Conservation (phyloP, 495 filamentous ascomycete species). For the Staphylotrichum longicolle region DNA sequence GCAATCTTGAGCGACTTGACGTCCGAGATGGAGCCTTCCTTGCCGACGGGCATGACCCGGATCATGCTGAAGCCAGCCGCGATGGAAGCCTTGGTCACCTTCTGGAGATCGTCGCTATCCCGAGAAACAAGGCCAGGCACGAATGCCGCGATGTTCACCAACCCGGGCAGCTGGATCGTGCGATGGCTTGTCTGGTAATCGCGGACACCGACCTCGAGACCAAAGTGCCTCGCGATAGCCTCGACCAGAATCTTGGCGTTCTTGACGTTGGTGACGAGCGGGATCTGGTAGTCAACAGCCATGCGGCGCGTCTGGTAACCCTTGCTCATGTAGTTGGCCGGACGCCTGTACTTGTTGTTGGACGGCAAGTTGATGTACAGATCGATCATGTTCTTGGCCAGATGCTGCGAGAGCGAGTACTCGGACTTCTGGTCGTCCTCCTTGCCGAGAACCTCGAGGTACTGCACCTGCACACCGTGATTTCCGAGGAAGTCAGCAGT, state of each 20-base stretch:
- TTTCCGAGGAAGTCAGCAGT: slow-evolving; percentile 94
- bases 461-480: slow-evolving; percentile 85
- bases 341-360: slow-evolving; percentile 92
- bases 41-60: slow-evolving; percentile 73
- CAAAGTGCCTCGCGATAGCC: slow-evolving; percentile 83
- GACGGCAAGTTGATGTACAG: slow-evolving; percentile 98
- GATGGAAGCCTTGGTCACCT: slow-evolving; percentile 70
- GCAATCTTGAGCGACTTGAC: slow-evolving; percentile 68
- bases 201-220: slow-evolving; percentile 72
- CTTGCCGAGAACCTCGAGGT: slow-evolving; percentile 75
- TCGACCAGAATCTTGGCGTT: slow-evolving; percentile 97
- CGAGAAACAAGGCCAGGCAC: slow-evolving; percentile 67
- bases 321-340: slow-evolving; percentile 97
- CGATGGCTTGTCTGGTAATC: slow-evolving; percentile 90
- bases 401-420: slow-evolving; percentile 91
- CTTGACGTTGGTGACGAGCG: slow-evolving; percentile 97
- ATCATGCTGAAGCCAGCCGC: slow-evolving; percentile 82
- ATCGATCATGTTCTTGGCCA: slow-evolving; percentile 96
- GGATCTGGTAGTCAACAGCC: slow-evolving; percentile 98
- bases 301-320: slow-evolving; percentile 93
- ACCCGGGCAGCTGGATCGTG: slow-evolving; percentile 69
- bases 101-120: slow-evolving; percentile 66
- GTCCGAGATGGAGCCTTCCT: slow-evolving; percentile 70
- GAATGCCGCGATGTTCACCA: slow-evolving; percentile 79
- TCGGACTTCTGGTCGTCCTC: slow-evolving; percentile 84